Conservation (phyloP, 2,329 filamentous ascomycete genomes). For the Fusarium metavorans region DNA sequence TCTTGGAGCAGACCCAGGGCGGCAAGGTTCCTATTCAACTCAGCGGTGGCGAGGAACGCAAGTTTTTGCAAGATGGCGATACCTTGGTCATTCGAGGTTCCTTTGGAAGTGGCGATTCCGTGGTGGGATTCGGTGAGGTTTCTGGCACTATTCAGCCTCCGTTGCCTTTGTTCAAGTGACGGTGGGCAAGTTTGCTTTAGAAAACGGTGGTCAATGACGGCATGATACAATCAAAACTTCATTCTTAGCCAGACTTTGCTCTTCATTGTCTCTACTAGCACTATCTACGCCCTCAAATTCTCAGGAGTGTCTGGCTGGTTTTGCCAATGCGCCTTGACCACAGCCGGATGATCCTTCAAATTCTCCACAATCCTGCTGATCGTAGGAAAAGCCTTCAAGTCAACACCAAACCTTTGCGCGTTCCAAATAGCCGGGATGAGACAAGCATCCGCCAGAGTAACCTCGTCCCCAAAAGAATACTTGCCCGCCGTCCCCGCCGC, state of each 20-base stretch:
- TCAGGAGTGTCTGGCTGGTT: slow-evolving; percentile 63
- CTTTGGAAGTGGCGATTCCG: slow-evolving; percentile 72
- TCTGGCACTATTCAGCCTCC: slow-evolving; percentile 66
- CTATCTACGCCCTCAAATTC: slow-evolving; percentile 40
- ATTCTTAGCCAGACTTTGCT: not conserved
- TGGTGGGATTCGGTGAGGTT: slow-evolving; percentile 83
- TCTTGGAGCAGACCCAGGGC: slow-evolving; percentile 78
- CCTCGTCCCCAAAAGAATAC: slow-evolving; percentile 66
- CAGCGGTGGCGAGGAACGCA: slow-evolving; percentile 73
- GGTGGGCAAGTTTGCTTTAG: not conserved
- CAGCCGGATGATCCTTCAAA: slow-evolving; percentile 61
- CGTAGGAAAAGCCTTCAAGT: slow-evolving; percentile 61
- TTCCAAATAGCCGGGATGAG: slow-evolving; percentile 70
- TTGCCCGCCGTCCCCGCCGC: slow-evolving; percentile 54
- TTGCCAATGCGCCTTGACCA: slow-evolving; percentile 65
- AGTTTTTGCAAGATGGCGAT: slow-evolving; percentile 81
- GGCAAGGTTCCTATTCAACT: slow-evolving; percentile 75
- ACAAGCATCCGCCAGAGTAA: slow-evolving; percentile 70
- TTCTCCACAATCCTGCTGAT: slow-evolving; percentile 59
- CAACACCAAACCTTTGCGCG: slow-evolving; percentile 66
- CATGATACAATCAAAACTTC: not conserved
- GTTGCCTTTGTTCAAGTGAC: slow-evolving; percentile 46
- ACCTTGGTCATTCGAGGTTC: slow-evolving; percentile 74
- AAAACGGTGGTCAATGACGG: not conserved
- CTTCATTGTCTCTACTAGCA: not conserved